Base-by-base conservation (phyloP, 2,329 filamentous ascomycete genomes). In the Falciphora oryzae region DNA sequence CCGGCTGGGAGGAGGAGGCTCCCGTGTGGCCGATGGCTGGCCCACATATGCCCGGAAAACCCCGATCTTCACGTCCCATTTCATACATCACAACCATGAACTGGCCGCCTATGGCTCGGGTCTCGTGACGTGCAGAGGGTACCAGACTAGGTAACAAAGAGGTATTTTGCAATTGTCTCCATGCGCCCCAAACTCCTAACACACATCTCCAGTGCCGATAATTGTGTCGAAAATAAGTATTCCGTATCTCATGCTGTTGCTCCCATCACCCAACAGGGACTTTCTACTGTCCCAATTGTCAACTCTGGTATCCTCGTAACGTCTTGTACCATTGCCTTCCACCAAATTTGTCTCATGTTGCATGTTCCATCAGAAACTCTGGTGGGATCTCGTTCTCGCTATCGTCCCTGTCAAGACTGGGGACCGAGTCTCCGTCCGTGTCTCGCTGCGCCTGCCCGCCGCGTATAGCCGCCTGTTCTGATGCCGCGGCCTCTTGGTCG, bases 301-400 rank as follows among this genome's bases (percentile, higher is more conserved):
- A 53, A 53, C 44, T 25, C 8, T 6, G 11, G 22, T 53, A 53
- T n/a, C 3, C 44, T 4, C 6, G 18, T 22, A n/a, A 53, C 44
- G 44, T 53, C 44, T 11, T 53, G 22, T 22, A 25, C 2, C 18
- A 25, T 25, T 18, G 22, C 22, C 7, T 18, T 53, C 44, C 6
- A 53, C 14, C 44, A 53, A n/a, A n/a, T 10, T 25, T 4, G n/a
- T 25, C 44, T 25, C 10, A 53, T 53, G 64, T 62, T 13, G 65
- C 66, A 57, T 82, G 79, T 68, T 83, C 79, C 14, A 79, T 79
- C 8, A 85, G 68, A 67, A 86, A 84, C 65, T 85, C 82, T 0
- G 74, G 73, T 1, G 83, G 82, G 10, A 85, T 77, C 63, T 82
- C 81, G 61, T 82, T 82, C 66, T 80, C 80, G 67, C 77, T 79